Evolutionary conservation across 2,329 filamentous ascomycete genomes (phyloP).

Genomic region (Cytospora schulzeri): DNA sequence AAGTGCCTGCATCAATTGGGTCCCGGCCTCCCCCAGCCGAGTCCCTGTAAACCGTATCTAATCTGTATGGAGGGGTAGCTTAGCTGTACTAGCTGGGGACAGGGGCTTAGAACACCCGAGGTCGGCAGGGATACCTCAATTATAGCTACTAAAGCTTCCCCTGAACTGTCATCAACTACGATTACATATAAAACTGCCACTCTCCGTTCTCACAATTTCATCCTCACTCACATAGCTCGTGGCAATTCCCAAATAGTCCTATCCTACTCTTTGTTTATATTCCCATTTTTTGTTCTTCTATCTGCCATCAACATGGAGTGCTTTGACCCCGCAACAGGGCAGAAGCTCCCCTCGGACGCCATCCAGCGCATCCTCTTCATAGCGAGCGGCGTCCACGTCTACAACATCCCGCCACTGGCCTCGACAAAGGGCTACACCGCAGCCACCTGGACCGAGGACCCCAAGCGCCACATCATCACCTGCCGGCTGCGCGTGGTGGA

Average conservation of each 20-base stretch:
- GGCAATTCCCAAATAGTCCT: too few species aligned
- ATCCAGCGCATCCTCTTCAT: slow-evolving; percentile 86
- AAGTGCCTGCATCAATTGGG: slow-evolving; percentile 17
- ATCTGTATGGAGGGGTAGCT: background rate
- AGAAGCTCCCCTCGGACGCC: slow-evolving; percentile 68
- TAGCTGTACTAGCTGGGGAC: background rate
- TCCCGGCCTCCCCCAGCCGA: background rate
- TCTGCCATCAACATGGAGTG: slow-evolving; percentile 59
- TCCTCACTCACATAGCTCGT: background rate
- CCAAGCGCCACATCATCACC: slow-evolving; percentile 80
- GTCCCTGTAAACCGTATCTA: background rate
- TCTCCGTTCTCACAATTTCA: background rate
- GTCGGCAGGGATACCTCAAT: slow-evolving; percentile 2
- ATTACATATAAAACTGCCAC: background rate
- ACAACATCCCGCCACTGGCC: slow-evolving; percentile 79
- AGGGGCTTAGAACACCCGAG: background rate
- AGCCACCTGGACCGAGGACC: slow-evolving; percentile 72
- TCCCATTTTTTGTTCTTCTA: too few species aligned
- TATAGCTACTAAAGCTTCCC: background rate
- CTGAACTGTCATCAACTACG: background rate
- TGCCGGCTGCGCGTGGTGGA: slow-evolving; percentile 79
- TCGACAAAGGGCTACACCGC: slow-evolving; percentile 80
- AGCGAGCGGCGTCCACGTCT: slow-evolving; percentile 75
- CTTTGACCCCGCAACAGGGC: slow-evolving; percentile 72
- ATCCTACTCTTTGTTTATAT: background rate